Percentiles rank a stretch among this genome's conserved stretches.
Evolutionary conservation across 2,329 filamentous ascomycete genomes (phyloP).

Genomic region (Cladophialophora immunda): DNA sequence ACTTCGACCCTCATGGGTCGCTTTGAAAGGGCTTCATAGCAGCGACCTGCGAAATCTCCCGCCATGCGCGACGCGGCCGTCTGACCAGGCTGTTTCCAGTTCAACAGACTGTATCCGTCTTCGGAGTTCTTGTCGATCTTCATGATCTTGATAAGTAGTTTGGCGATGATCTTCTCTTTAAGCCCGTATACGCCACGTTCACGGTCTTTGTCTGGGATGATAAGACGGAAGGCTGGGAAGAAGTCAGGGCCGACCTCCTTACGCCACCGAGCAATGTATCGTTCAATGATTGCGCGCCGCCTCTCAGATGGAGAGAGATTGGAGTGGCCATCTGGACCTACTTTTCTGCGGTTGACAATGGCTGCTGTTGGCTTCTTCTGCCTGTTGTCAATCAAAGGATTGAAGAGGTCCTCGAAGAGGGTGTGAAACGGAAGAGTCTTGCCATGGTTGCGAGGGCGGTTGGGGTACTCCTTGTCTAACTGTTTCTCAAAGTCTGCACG

Average conservation of each 20-base stretch:
- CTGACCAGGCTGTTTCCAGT: constrained; percentile 90
- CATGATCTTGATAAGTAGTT: constrained; percentile 88
- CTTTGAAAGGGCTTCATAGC: constrained; percentile 85
- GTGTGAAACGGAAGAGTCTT: constrained; percentile 84
- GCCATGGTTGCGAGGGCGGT: constrained; percentile 80
- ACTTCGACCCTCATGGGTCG: constrained; percentile 76
- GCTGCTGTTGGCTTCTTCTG: constrained; percentile 76
- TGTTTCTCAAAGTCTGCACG: constrained; percentile 48
- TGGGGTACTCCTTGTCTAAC: constrained; percentile 72
- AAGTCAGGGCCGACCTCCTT: constrained; percentile 90
- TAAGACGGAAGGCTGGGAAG: constrained; percentile 89
- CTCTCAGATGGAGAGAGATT: constrained; percentile 77
- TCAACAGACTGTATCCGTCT: constrained; percentile 82
- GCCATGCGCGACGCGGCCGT: constrained; percentile 70
- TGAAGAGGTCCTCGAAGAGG: constrained; percentile 80
- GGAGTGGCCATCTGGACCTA: constrained; percentile 61
- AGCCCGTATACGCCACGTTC: constrained; percentile 92
- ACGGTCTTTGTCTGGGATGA: constrained; percentile 90
- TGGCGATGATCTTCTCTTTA: constrained; percentile 91
- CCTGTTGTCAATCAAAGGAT: constrained; percentile 79
- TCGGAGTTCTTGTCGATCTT: constrained; percentile 91
- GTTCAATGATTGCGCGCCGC: constrained; percentile 79
- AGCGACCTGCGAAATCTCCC: constrained; percentile 91
- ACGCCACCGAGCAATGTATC: constrained; percentile 88
- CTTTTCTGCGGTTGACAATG: constrained; percentile 63